Conservation (phyloP, 73 alveolate species). For the Breviolum minutum region DNA sequence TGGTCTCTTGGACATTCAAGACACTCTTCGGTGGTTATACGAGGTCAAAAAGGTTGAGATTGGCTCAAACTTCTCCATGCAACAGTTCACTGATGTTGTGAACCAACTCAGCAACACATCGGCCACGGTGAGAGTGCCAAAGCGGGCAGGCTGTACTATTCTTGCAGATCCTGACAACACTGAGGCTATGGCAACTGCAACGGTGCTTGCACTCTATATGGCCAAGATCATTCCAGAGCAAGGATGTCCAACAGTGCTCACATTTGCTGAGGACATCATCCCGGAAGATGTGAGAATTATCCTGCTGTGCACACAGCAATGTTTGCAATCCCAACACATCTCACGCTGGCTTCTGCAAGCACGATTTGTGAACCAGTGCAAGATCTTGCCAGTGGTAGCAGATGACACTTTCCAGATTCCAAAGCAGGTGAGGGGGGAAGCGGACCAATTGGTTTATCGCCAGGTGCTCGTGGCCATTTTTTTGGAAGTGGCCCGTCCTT, state of each 20-base stretch:
- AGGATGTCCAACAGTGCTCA: neutral
- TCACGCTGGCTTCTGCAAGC: constrained; percentile 1
- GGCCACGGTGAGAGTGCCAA: neutral
- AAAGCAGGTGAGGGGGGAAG: too few relatives aligned
- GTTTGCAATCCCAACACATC: neutral
- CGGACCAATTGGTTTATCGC: neutral
- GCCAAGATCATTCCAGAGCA: neutral
- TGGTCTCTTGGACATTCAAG: constrained; percentile 5
- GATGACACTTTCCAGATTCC: neutral
- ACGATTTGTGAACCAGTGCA: neutral
- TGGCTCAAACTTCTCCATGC: neutral
- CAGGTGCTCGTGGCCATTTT: neutral
- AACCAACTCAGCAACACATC: neutral
- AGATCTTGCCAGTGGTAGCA: neutral
- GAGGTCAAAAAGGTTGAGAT: neutral
- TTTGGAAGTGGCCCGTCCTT: neutral
- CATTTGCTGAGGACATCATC: neutral
- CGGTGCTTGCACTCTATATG: neutral
- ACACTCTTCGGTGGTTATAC: constrained; percentile 19
- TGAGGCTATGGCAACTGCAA: constrained; percentile 16
- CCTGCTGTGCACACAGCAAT: neutral
- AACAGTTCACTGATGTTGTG: neutral
- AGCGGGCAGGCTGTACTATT: neutral
- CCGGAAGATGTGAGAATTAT: neutral
- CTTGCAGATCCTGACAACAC: neutral